Base-by-base conservation (phyloP, 1,284 basidiomycete species). In the Exobasidium rhododendri region DNA sequence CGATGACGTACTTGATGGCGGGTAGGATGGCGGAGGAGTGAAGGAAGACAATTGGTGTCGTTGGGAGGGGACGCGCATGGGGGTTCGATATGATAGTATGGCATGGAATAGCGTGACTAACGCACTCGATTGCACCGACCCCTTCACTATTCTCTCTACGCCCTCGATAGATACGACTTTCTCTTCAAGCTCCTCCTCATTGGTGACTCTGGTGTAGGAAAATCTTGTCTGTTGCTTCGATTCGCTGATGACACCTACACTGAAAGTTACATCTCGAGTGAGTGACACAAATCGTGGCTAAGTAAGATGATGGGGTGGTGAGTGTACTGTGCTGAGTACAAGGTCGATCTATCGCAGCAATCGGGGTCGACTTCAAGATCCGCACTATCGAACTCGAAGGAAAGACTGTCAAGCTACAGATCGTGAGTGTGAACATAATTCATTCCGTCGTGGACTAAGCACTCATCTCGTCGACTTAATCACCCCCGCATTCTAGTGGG, bases 361-460 rank as follows among this genome's bases (percentile, higher is more conserved):
- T 71, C 64, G 81, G 82, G 50, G 78, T 98, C 64, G 96, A 99
- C 85, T 99, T 98, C 85, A 99, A 99, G 89, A 98, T 99, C 84
- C 86, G 96, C 75, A 99, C 96, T 53, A 97, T 99, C 81, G 96
- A 99, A 83, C 86, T 99, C 59, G 96, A 98, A 82, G 94, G 94
- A 71, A 98, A 97, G 90, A 97, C 92, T 1, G 92, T 98, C 78
- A 99, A 98, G 83, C 87, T 99, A 65, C 96, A 98, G 83, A 99
- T 99, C 82, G 94, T 97, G 80, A 83, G 93, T 87, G 53, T n/a
- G 68, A 50, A 32, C 51, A 58, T 60, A 57, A 29, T 53, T 44
- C 14, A 14, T 14, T n/a, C 43, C 43, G 14, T 44, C 14, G 43
- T n/a, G 43, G n/a, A 14, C n/a, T 10, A 10, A 11, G 49, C 49